These are phyloP conservation scores for Scheffersomyces segobiensis DNA, from an alignment of 1,139 yeast genomes.

Conservation along the genomic window DNA sequence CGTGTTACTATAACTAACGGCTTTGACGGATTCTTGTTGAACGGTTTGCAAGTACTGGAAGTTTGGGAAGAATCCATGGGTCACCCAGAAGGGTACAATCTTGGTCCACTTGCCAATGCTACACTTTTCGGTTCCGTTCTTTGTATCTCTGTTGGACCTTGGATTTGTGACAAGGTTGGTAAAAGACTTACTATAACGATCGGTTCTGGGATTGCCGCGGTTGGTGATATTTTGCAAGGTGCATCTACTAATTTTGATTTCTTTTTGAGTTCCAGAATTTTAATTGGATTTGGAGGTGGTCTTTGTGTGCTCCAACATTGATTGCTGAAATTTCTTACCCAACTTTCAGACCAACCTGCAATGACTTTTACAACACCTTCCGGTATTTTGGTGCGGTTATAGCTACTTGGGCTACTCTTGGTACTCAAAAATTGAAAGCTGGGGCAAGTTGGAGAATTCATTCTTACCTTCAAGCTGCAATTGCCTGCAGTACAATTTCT, in stretches of 20 bases:
- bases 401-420: conserved; percentile 57
- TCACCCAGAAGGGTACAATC: conserved; percentile 16
- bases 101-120: conserved; percentile 23
- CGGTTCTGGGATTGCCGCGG: conserved; percentile 10
- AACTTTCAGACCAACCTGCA: conserved; percentile 45
- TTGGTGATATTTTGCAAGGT: conserved; percentile 37
- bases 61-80: conserved; percentile 18
- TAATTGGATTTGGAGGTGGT: conserved; percentile 45
- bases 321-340: conserved; percentile 48
- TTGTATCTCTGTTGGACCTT: conserved; percentile 28
- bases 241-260: conserved; percentile 33
- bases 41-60: conserved; percentile 20
- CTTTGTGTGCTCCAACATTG: conserved; percentile 36
- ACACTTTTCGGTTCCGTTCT: conserved; percentile 21
- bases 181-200: conserved; percentile 26
- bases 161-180: conserved; percentile 46
- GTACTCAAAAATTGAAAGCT: conserved; percentile 36
- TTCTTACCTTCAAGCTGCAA: conserved; percentile 44
- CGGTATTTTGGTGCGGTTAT: conserved; percentile 48
- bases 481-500: conserved; percentile 28
- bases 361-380: conserved; percentile 49
- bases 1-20: conserved; percentile 21
- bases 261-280: conserved; percentile 37
- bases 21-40: conserved; percentile 22
- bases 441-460: conserved; percentile 49